Evolutionary conservation across 257 asterid genomes (phyloP), one percentile per base, ranked within the genome.

Genomic region (Schizonepeta tenuifolia): DNA sequence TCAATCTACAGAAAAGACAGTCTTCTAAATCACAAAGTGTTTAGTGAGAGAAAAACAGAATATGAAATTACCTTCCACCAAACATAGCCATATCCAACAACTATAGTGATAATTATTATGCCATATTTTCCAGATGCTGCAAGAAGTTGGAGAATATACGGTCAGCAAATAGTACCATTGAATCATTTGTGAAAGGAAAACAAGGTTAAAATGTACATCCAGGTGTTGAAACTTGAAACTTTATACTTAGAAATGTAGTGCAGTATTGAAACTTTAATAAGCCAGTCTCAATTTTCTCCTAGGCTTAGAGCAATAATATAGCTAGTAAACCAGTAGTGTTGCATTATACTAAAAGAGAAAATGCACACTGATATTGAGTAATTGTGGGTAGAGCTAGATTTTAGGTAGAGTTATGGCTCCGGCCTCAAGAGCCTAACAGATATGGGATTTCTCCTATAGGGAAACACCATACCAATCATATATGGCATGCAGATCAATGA

Each of bases 51-150:
- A 43, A 43, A 61, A 58, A 59, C 17, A 82, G 21, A 67, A 66
- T 54, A 72, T 22, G 22, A 18, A 62, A 73, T 78, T 87, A 95
- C 99, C 97, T 95, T 95, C 98, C 99, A 95, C 99, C 99, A 92
- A 70, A 95, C 66, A 71, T 86, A 95, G 79, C 99, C 98, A 74
- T 85, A 94, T 82, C 98, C 99, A 70, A 84, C 88, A 75, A 83
- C 96, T 49, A 89, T 81, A 36, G 90, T 87, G 55, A 88, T 78
- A 67, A 95, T 62, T 54, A 88, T 68, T 9, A 92, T 59, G n/a
- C 92, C 83, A 76, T 90, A 92, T 84, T 73, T 88, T 54, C 91
- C 84, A 36, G 97, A 83, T 78, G 93, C 99, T 95, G 90, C 73
- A 81, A 56, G 65, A 36, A 40, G 73, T 54, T 47, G 61, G 60